Conservation (phyloP, 140 eudicot genomes). For the Senecio squalidus region DNA sequence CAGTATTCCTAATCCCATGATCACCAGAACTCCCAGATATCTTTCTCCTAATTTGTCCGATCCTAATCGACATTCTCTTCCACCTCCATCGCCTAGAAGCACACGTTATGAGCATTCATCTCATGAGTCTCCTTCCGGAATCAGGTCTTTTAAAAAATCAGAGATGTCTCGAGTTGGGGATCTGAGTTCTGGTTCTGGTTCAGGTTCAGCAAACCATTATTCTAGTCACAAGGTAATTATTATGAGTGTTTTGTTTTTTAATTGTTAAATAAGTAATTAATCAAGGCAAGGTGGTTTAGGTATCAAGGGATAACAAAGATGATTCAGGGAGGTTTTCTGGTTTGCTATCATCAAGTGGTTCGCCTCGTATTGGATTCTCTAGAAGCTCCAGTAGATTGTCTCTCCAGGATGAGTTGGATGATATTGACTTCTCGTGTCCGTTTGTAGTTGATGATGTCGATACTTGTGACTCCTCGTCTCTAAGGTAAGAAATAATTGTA, state of each 20-base stretch:
- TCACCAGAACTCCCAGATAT: slow-evolving; percentile 66
- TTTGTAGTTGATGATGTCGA: slow-evolving; percentile 97
- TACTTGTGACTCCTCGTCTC: slow-evolving; percentile 54
- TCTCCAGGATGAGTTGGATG: slow-evolving; percentile 94
- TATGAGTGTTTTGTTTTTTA: not conserved
- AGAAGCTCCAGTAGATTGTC: slow-evolving; percentile 93
- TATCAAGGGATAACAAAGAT: slow-evolving; percentile 68
- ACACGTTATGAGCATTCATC: slow-evolving; percentile 57
- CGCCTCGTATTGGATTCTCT: slow-evolving; percentile 88
- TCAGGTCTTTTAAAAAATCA: slow-evolving; percentile 56
- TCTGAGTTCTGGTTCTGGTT: slow-evolving; percentile 37
- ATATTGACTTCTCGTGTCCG: slow-evolving; percentile 76
- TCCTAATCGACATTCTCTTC: slow-evolving; percentile 79
- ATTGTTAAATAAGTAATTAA: not conserved
- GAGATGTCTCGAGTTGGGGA: slow-evolving; percentile 77
- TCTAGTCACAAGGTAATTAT: slow-evolving; percentile 59
- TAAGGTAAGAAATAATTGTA: slow-evolving; percentile 52
- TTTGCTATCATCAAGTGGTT: slow-evolving; percentile 85
- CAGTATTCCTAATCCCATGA: slow-evolving; percentile 78
- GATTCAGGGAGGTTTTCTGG: slow-evolving; percentile 99
- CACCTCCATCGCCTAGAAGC: slow-evolving; percentile 85
- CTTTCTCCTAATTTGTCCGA: slow-evolving; percentile 90
- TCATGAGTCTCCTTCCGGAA: slow-evolving; percentile 80
- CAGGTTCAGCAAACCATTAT: slow-evolving; percentile 38
- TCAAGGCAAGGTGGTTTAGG: slow-evolving; percentile 23